A percentile compares a stretch with the other conserved stretches of the same genome.
Evolutionary conservation across 192 early-diverging fungal genomes (phyloP).

Genomic region (Entophlyctis luteolus): DNA sequence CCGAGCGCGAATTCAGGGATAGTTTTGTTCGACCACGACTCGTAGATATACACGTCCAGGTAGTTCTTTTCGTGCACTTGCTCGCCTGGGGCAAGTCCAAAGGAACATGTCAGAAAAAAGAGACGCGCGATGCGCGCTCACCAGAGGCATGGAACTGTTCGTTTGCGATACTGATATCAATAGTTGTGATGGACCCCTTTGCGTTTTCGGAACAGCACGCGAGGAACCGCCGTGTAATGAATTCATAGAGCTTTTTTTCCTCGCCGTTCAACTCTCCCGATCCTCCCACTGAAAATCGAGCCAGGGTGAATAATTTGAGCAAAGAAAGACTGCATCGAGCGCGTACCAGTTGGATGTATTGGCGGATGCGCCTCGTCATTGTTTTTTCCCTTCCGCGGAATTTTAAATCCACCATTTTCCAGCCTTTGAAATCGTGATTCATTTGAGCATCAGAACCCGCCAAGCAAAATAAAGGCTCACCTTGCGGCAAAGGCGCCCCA

Average conservation of each 20-base stretch:
- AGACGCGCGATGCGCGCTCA: constrained; percentile 3
- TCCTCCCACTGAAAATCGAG: constrained; percentile 32
- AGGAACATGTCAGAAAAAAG: not conserved
- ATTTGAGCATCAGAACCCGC: not conserved
- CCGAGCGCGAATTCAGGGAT: constrained; percentile 70
- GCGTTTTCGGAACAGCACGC: constrained; percentile 91
- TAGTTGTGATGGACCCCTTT: constrained; percentile 75
- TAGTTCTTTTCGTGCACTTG: constrained; percentile 77
- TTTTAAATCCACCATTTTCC: constrained; percentile 60
- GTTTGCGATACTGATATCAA: constrained; percentile 63
- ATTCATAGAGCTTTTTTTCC: constrained; percentile 76
- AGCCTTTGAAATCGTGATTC: constrained; percentile 40
- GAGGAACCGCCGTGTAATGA: constrained; percentile 80
- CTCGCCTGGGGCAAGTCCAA: constrained; percentile 2
- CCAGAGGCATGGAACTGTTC: constrained; percentile 75
- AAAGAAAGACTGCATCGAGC: not conserved
- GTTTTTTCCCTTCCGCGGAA: constrained; percentile 75
- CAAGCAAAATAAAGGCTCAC: not conserved
- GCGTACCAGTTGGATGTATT: constrained; percentile 74
- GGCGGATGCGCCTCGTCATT: constrained; percentile 98
- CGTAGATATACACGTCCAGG: constrained; percentile 88
- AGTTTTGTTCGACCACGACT: constrained; percentile 73
- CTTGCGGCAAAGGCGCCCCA: constrained; percentile 2
- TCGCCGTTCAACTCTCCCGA: constrained; percentile 58
- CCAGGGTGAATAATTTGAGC: no score